phyloP scores from a whole-genome alignment of 2,329 filamentous ascomycete species.

The Penicillium digitatum region DNA sequence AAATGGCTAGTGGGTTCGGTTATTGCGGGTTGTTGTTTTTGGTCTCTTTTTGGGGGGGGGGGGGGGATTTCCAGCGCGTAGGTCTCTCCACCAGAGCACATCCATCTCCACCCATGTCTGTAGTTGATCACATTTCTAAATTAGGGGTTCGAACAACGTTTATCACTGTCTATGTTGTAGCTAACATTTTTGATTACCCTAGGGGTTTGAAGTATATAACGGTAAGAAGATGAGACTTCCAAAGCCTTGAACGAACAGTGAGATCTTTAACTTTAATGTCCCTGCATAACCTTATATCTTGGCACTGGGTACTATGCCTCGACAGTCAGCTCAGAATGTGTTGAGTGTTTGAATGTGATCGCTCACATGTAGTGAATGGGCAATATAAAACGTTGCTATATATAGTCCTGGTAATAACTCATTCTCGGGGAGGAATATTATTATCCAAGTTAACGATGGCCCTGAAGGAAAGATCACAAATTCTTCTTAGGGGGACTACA shows the following conservation, averaged over 20 bases:
- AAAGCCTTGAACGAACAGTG: not conserved
- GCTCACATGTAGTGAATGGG: not conserved
- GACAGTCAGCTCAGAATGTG: not conserved
- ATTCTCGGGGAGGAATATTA: not conserved
- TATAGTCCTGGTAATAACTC: not conserved
- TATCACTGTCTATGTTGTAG: not conserved
- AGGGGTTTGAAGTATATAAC: not conserved
- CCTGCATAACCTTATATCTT: slow-evolving; percentile 7
- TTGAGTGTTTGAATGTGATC: not conserved
- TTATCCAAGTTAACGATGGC: not conserved
- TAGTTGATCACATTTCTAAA: not conserved
- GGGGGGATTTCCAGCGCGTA: not conserved
- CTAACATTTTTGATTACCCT: not conserved
- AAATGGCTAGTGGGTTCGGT: not conserved
- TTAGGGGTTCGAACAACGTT: not conserved
- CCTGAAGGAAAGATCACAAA: not conserved
- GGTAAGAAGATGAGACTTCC: not conserved
- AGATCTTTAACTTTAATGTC: slow-evolving; percentile 9
- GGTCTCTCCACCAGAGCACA: not conserved
- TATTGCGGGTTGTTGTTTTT: not conserved
- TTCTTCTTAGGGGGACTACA: not conserved
- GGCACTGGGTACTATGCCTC: not conserved
- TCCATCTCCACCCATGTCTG: too few species aligned
- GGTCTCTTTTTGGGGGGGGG: not conserved
- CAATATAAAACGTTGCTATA: not conserved